These are phyloP conservation scores for Saccharomyces pastorianus DNA, from an alignment of 1,139 yeast species.

Conservation along the genomic window DNA sequence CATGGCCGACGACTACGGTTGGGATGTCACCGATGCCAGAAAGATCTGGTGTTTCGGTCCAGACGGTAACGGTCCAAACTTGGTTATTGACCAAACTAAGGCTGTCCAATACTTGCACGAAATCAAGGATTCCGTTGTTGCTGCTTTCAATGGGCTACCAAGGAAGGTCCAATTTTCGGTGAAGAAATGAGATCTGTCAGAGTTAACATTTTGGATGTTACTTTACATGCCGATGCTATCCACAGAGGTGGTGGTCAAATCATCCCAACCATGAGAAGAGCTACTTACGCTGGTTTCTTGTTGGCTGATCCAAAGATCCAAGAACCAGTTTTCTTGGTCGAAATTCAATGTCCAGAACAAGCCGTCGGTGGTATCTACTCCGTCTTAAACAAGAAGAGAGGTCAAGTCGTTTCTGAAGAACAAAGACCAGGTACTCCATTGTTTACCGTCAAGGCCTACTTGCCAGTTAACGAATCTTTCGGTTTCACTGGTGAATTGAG, in stretches of 20 bases:
- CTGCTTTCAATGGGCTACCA: conserved; percentile 99
- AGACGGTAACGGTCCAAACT: conserved; percentile 97
- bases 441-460: conserved; percentile 98
- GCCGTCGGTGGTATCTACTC: conserved; percentile 99
- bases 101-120: conserved; percentile 98
- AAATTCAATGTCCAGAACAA: conserved; percentile 98
- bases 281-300: conserved; percentile 94
- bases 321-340: conserved; percentile 99
- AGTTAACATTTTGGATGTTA: conserved; percentile 97
- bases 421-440: conserved; percentile 99
- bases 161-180: conserved; percentile 98
- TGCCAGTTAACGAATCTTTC: conserved; percentile 99
- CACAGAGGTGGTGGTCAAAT: conserved; percentile 99
- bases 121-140: conserved; percentile 98
- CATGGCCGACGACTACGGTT: conserved; percentile 97
- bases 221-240: conserved; percentile 99
- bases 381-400: conserved; percentile 99
- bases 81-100: conserved; percentile 99
- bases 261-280: conserved; percentile 99
- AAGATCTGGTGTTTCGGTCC: conserved; percentile 99
- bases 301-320: conserved; percentile 98
- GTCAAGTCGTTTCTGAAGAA: conserved; percentile 97
- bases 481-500: conserved; percentile 99
- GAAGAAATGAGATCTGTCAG: conserved; percentile 94
- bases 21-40: conserved; percentile 99